Percentiles rank a stretch among this genome's conserved stretches.
Evolutionary conservation across 441 rosid genomes (phyloP).

Genomic region (Euphorbia celastroides): DNA sequence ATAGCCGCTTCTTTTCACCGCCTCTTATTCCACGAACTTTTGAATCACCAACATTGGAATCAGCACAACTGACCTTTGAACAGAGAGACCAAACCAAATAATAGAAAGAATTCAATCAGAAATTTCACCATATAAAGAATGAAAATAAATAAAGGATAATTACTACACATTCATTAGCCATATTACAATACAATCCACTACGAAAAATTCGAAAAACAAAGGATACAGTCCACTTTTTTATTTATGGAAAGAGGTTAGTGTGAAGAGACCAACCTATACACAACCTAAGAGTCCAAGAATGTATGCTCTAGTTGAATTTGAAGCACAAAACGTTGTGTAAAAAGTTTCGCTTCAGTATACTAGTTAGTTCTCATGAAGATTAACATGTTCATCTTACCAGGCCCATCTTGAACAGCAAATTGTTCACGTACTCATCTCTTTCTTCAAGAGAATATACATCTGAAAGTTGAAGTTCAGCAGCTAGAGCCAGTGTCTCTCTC

Average conservation of each 20-base stretch:
- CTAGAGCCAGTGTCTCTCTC: constrained; percentile 83
- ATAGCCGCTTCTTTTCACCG: constrained; percentile 88
- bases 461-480: constrained; percentile 88
- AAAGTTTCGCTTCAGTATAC: neutral
- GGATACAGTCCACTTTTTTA: too few relatives aligned
- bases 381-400: constrained; percentile 45
- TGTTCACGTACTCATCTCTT: constrained; percentile 74
- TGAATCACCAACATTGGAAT: constrained; percentile 84
- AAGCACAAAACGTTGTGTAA: neutral
- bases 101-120: too few relatives aligned
- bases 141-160: too few relatives aligned
- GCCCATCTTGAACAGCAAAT: constrained; percentile 71
- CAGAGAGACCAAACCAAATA: constrained; percentile 18
- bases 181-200: neutral
- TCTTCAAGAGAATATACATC: constrained; percentile 58
- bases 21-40: constrained; percentile 97
- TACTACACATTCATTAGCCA: neutral
- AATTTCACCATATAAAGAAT: too few relatives aligned
- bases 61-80: constrained; percentile 84
- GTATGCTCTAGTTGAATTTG: neutral
- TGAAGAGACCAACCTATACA: constrained; percentile 1
- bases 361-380: neutral
- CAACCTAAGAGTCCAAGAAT: neutral
- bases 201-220: too few relatives aligned
- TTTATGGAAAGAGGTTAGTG: neutral